Percentiles rank a stretch among this genome's conserved stretches.
Evolutionary conservation across 495 filamentous ascomycete species (phyloP).

Genomic region (Aspergillus homomorphus): DNA sequence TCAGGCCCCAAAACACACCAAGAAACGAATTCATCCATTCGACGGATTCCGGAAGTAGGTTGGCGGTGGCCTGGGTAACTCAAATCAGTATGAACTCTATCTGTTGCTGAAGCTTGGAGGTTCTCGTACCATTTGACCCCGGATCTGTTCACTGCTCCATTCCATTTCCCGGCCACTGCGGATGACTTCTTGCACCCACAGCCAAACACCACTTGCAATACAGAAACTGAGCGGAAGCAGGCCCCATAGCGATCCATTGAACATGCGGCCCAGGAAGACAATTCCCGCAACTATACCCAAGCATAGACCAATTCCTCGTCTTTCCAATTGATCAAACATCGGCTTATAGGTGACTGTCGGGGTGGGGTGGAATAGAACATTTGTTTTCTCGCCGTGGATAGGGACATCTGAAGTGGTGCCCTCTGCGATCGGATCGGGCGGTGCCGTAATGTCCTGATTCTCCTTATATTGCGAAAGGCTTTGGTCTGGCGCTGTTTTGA

Average conservation of each 20-base stretch:
- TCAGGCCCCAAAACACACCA: slow-evolving; percentile 76
- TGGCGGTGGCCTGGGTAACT: slow-evolving; percentile 59
- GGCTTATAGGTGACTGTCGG: slow-evolving; percentile 82
- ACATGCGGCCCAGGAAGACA: slow-evolving; percentile 71
- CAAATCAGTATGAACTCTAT: slow-evolving; percentile 17
- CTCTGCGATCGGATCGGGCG: slow-evolving; percentile 77
- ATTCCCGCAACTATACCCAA: slow-evolving; percentile 66
- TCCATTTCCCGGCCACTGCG: slow-evolving; percentile 77
- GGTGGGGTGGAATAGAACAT: slow-evolving; percentile 92
- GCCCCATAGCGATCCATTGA: slow-evolving; percentile 73
- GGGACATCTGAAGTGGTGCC: slow-evolving; percentile 88
- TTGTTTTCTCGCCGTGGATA: slow-evolving; percentile 93
- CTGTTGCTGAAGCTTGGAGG: neutral
- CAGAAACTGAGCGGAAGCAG: slow-evolving; percentile 68
- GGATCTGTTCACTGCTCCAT: slow-evolving; percentile 81
- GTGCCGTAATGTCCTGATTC: slow-evolving; percentile 85
- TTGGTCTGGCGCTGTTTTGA: slow-evolving; percentile 61
- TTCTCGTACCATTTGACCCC: slow-evolving; percentile 69
- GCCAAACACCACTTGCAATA: slow-evolving; percentile 69
- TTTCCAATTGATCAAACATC: slow-evolving; percentile 75
- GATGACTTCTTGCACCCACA: slow-evolving; percentile 87
- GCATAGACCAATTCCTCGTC: slow-evolving; percentile 63
- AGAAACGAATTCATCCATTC: slow-evolving; percentile 93
- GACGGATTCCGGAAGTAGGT: slow-evolving; percentile 88
- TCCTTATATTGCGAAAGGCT: slow-evolving; percentile 71